These are phyloP conservation scores for Candida loeiensis DNA, from an alignment of 805 yeast genomes.

Conservation along the genomic window DNA sequence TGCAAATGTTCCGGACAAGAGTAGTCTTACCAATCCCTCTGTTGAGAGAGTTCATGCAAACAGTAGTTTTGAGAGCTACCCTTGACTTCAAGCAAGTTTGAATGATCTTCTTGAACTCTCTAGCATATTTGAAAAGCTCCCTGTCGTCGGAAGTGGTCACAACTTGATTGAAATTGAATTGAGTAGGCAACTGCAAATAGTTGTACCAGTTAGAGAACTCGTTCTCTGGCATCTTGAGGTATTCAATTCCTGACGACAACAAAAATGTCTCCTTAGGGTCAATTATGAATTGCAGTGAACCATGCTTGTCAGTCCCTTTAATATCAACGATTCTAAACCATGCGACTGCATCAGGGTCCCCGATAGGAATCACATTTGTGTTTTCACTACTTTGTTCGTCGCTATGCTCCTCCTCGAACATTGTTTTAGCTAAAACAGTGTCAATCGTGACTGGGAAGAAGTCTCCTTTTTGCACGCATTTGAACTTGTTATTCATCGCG, in stretches of 20 bases:
- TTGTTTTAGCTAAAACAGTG: conserved; percentile 55
- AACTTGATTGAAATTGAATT: conserved; percentile 31
- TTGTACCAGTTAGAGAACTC: conserved; percentile 40
- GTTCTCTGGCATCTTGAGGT: conserved; percentile 34
- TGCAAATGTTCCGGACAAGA: conserved; percentile 51
- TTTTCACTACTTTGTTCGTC: conserved; percentile 21
- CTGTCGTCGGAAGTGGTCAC: conserved; percentile 15
- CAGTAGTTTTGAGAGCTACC: conserved; percentile 51
- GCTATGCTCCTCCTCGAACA: conserved; percentile 37
- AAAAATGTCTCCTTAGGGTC: conserved; percentile 68
- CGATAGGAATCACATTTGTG: conserved; percentile 45
- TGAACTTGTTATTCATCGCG: conserved; percentile 53
- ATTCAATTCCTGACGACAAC: conserved; percentile 61
- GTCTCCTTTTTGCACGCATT: conserved; percentile 65
- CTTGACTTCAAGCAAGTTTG: conserved; percentile 45
- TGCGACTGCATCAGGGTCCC: conserved; percentile 67
- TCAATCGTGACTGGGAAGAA: conserved; percentile 77
- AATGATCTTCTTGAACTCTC: conserved; percentile 51
- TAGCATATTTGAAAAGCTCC: conserved; percentile 44
- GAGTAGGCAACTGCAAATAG: conserved; percentile 44
- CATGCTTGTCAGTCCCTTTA: conserved; percentile 25
- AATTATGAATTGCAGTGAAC: conserved; percentile 47
- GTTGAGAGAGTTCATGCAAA: conserved; percentile 63
- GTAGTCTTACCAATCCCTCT: conserved; percentile 80
- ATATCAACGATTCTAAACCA: conserved; percentile 77